Evolutionary conservation across 371 early-diverging fungal genomes (phyloP).

Genomic region (Umbelopsis sp.): DNA sequence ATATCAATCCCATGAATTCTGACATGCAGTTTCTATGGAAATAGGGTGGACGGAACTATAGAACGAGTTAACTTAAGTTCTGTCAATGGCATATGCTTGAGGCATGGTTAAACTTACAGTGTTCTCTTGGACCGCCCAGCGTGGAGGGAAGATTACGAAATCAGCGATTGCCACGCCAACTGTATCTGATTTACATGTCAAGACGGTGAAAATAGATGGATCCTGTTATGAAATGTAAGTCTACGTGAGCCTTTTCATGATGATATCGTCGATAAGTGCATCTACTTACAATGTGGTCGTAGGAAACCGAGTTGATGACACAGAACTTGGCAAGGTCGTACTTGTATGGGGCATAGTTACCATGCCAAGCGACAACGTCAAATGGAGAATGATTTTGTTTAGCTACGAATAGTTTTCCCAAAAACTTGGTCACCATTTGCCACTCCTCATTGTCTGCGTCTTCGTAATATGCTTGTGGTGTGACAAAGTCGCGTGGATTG

Average conservation of each 20-base stretch:
- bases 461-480: slow-evolving; percentile 83
- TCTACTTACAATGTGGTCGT: slow-evolving; percentile 82
- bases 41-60: slow-evolving; percentile 90
- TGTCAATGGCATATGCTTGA: background rate
- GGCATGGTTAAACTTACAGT: slow-evolving; percentile 57
- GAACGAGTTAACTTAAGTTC: background rate
- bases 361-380: slow-evolving; percentile 98
- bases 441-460: slow-evolving; percentile 61
- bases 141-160: slow-evolving; percentile 97
- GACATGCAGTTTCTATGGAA: slow-evolving; percentile 95
- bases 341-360: slow-evolving; percentile 96
- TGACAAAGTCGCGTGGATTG: slow-evolving; percentile 91
- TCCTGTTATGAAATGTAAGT: slow-evolving; percentile 53
- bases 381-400: slow-evolving; percentile 87
- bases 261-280: background rate
- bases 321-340: slow-evolving; percentile 88
- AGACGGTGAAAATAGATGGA: slow-evolving; percentile 94
- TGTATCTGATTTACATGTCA: slow-evolving; percentile 86
- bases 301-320: slow-evolving; percentile 88
- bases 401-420: slow-evolving; percentile 75
- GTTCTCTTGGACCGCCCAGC: slow-evolving; percentile 92
- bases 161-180: slow-evolving; percentile 94
- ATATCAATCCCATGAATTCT: slow-evolving; percentile 97
- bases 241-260: too few relatives aligned
- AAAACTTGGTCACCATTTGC: slow-evolving; percentile 83